Base-by-base conservation (phyloP, 768 basidiomycete species). In the Coprinopsis sp. region DNA sequence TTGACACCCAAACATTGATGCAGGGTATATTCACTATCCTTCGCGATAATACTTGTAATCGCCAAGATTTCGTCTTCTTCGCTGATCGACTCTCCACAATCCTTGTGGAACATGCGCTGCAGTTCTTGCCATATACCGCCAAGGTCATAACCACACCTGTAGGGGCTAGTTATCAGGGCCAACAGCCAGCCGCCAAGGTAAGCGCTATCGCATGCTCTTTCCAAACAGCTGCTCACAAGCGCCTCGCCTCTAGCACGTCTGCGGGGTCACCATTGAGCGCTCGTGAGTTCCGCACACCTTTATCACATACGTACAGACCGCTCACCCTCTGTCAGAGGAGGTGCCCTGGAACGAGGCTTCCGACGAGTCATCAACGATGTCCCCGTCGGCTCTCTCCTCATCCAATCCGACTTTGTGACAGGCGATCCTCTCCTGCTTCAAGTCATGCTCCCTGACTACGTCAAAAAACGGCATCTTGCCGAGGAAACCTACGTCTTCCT, bases 21-120 rank as follows among this genome's bases (percentile, higher is more conserved):
- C 52, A 95, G 91, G 93, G 92, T 0, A 93, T 97, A 5, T 86
- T 85, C 60, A 97, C 95, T 0, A 82, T 88, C 21, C 59, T 99
- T 18, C 78, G 95, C 6, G 84, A 91, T 55, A 70, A 67, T 46
- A 74, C 67, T n/a, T 84, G 88, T 0, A 67, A 68, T 11, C 72
- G 83, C 14, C 87, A 88, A 55, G 92, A 97, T 58, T 98, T 97
- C 58, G 82, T 97, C 30, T 95, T 96, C 71, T 92, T 91, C 59
- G 80, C 81, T 0, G 92, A 96, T 60, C 77, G 95, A 14, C 68
- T 98, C 2, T 80, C 94, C 0, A 92, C 90, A 0, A 64, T 91
- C 16, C 66, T 98, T 19, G 80, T 89, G 4, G 95, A 98, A 64
- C 76, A 82, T 60, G 91, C 92, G 0, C 70, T 94, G 58, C 84